These are phyloP conservation scores for Sugiyamaella mastotermitis DNA, from an alignment of 805 yeast species.

Conservation along the genomic window DNA sequence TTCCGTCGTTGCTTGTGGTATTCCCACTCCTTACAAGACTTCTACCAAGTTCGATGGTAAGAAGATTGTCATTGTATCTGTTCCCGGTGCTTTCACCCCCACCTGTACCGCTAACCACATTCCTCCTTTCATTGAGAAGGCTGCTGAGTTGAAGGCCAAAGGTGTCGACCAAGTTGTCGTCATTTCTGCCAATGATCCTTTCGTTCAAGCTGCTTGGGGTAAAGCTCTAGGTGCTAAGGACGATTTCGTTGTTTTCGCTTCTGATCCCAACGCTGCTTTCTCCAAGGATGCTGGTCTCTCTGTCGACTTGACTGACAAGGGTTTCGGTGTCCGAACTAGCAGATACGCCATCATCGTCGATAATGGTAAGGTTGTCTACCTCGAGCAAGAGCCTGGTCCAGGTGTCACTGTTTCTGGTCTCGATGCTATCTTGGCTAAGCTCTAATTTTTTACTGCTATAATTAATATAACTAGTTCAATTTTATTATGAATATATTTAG, in stretches of 20 bases:
- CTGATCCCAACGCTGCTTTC: slow-evolving; percentile 60
- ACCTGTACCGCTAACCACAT: slow-evolving; percentile 68
- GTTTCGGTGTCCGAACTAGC: slow-evolving; percentile 53
- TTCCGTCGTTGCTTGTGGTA: slow-evolving; percentile 32
- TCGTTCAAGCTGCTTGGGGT: slow-evolving; percentile 67
- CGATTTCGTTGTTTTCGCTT: slow-evolving; percentile 47
- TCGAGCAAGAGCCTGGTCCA: slow-evolving; percentile 41
- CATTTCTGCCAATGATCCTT: slow-evolving; percentile 64
- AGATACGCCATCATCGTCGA: slow-evolving; percentile 72
- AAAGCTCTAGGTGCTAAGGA: slow-evolving; percentile 37
- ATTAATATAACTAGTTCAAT: too few species aligned
- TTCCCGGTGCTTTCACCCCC: slow-evolving; percentile 87
- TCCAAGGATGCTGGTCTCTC: slow-evolving; percentile 55
- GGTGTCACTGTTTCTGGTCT: slow-evolving; percentile 42
- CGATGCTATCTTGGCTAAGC: slow-evolving; percentile 38
- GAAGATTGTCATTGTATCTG: slow-evolving; percentile 64
- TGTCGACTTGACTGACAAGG: slow-evolving; percentile 47
- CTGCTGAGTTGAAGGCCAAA: slow-evolving; percentile 47
- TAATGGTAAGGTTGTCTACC: slow-evolving; percentile 47
- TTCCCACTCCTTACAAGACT: slow-evolving; percentile 31
- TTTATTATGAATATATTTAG: neutral
- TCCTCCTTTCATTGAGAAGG: slow-evolving; percentile 55
- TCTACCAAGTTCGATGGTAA: slow-evolving; percentile 36
- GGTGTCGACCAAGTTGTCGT: slow-evolving; percentile 61
- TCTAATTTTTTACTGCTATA: slow-evolving; percentile 17